These are phyloP conservation scores for Suillus sp. DNA, from an alignment of 768 basidiomycete genomes.

Conservation along the genomic window DNA sequence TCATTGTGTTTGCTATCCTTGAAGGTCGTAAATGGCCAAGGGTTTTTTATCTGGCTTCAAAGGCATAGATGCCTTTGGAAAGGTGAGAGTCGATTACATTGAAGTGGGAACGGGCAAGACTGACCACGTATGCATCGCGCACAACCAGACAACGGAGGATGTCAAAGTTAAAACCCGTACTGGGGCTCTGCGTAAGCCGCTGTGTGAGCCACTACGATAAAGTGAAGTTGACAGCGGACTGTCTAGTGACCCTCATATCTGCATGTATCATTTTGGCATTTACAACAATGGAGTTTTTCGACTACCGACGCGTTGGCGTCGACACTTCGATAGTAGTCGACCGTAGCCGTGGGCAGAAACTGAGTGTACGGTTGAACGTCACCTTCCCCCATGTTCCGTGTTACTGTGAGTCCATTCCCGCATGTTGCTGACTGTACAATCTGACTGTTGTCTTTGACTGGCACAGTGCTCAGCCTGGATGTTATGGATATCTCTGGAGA, in stretches of 20 bases:
- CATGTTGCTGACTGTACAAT: background rate
- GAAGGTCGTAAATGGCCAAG: conserved; percentile 63
- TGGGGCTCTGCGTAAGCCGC: conserved; percentile 78
- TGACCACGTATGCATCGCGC: conserved; percentile 13
- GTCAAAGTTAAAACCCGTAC: conserved; percentile 98
- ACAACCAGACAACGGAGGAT: conserved; percentile 89
- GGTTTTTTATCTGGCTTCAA: conserved; percentile 76
- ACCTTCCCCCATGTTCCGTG: conserved; percentile 98
- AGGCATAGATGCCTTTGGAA: conserved; percentile 98
- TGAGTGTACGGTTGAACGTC: conserved; percentile 88
- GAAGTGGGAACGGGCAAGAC: conserved; percentile 5
- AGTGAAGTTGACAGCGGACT: conserved; percentile 15
- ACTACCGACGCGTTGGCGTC: conserved; percentile 84
- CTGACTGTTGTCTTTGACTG: conserved; percentile 1
- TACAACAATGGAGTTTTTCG: conserved; percentile 92
- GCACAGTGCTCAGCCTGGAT: conserved; percentile 88
- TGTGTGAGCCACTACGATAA: background rate
- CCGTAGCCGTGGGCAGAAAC: conserved; percentile 90
- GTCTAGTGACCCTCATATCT: conserved; percentile 85
- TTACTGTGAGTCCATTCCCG: conserved; percentile 68
- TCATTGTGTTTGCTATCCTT: conserved; percentile 19
- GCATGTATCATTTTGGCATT: conserved; percentile 91
- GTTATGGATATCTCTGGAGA: conserved; percentile 99
- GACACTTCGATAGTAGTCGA: conserved; percentile 96
- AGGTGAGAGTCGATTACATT: conserved; percentile 54